Percentiles rank a stretch among this genome's conserved stretches.
These are phyloP conservation scores for Metschnikowia matae DNA, from an alignment of 805 yeast species.

Conservation along the genomic window DNA sequence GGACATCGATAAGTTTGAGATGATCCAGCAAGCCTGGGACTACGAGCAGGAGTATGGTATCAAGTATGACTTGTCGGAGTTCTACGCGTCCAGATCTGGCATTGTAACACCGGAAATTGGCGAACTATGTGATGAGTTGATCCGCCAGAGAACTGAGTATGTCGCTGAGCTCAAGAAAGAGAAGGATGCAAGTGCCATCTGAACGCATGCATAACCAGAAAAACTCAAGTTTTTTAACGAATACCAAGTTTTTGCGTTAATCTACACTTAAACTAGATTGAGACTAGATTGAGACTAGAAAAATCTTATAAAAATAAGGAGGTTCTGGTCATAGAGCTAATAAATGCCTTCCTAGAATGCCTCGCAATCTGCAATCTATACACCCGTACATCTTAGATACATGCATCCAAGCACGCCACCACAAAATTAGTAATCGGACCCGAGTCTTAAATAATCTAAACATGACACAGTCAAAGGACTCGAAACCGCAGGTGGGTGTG, in stretches of 20 bases:
- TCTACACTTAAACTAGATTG: no score
- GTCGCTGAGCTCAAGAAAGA: conserved; percentile 6
- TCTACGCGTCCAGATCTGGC: conserved; percentile 55
- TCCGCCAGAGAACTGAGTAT: conserved; percentile 17
- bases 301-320: not conserved
- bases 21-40: conserved; percentile 77
- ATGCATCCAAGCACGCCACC: not conserved
- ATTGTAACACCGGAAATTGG: conserved; percentile 72
- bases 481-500: conserved; percentile 46
- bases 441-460: not conserved
- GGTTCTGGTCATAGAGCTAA: no score
- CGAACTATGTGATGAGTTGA: conserved; percentile 55
- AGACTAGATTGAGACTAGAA: no score
- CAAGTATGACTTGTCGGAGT: conserved; percentile 59
- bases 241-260: no score
- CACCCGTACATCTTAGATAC: not conserved
- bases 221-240: no score
- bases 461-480: not conserved
- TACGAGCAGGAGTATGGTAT: conserved; percentile 68
- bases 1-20: conserved; percentile 89
- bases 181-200: not conserved
- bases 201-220: no score
- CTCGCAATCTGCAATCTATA: not conserved
- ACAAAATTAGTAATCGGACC: not conserved
- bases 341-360: not conserved